Evolutionary conservation across 768 basidiomycete species (phyloP).

Genomic region (Leccinum olivaceopallidum): DNA sequence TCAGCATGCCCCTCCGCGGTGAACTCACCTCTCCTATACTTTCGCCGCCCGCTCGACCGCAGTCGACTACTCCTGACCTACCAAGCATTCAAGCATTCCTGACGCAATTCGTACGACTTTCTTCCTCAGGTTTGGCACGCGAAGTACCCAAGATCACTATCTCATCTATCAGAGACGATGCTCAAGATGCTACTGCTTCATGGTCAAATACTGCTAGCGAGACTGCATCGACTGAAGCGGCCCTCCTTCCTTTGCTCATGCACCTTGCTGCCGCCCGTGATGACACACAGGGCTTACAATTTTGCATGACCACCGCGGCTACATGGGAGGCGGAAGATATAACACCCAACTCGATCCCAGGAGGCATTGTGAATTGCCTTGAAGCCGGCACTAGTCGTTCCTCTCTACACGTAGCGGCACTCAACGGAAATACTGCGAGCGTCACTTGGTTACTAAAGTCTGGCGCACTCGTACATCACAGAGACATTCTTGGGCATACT

Average conservation of each 20-base stretch:
- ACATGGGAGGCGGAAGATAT: constrained; percentile 26
- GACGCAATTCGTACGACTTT: constrained; percentile 67
- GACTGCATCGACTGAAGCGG: constrained; percentile 64
- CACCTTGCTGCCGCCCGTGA: constrained; percentile 76
- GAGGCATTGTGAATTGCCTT: constrained; percentile 72
- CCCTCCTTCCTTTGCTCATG: constrained; percentile 73
- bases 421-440: constrained; percentile 56
- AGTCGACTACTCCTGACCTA: constrained; percentile 44
- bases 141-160: constrained; percentile 38
- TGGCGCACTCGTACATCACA: constrained; percentile 80
- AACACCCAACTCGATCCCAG: constrained; percentile 41
- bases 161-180: constrained; percentile 38
- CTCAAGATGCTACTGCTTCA: constrained; percentile 50
- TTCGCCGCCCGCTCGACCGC: constrained; percentile 42
- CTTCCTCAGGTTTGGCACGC: constrained; percentile 42
- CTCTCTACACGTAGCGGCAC: constrained; percentile 76
- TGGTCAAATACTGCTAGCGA: constrained; percentile 84
- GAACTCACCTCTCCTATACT: constrained; percentile 69
- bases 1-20: constrained; percentile 80
- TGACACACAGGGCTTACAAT: constrained; percentile 60
- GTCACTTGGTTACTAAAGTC: constrained; percentile 56
- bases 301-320: constrained; percentile 48
- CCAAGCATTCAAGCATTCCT: constrained; percentile 66
- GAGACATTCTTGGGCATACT: constrained; percentile 81
- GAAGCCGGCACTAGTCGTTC: constrained; percentile 72